Evolutionary conservation across 2,329 filamentous ascomycete species (phyloP).

Genomic region (Bipolaris bicolor): DNA sequence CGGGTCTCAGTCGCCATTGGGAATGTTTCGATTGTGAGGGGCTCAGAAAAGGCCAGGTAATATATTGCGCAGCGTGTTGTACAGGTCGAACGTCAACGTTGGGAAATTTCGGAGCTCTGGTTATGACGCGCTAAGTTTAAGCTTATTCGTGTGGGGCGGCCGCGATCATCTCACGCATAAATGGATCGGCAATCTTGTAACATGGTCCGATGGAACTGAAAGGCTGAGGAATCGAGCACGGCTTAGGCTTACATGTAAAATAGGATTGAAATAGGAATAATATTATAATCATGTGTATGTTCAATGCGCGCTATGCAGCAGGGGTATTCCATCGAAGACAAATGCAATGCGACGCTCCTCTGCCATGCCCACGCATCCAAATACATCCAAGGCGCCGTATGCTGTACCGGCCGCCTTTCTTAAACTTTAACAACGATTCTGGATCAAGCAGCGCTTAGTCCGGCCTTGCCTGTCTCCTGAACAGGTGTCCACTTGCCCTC

Average conservation of each 20-base stretch:
- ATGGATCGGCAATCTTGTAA: constrained; percentile 1
- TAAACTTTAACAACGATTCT: not conserved
- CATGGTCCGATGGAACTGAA: not conserved
- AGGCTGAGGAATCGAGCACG: not conserved
- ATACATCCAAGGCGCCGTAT: not conserved
- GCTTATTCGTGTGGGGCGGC: constrained; percentile 21
- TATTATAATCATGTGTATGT: constrained; percentile 1
- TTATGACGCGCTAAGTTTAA: constrained; percentile 30
- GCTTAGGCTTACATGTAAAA: not conserved
- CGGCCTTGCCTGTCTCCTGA: constrained; percentile 29
- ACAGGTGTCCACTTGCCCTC: constrained; percentile 45
- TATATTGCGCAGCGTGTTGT: not conserved
- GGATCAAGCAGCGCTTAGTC: constrained; percentile 26
- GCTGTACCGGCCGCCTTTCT: not conserved
- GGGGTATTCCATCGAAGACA: constrained; percentile 5
- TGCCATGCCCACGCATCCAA: not conserved
- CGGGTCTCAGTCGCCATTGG: constrained; percentile 33
- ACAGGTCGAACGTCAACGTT: constrained; percentile 4
- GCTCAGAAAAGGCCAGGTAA: not conserved
- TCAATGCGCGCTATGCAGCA: not conserved
- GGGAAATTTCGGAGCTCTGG: constrained; percentile 37
- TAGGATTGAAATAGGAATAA: not conserved
- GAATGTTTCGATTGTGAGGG: not conserved
- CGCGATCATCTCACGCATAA: constrained; percentile 4
- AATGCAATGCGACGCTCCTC: constrained; percentile 4